Evolutionary conservation across 2,329 filamentous ascomycete species (phyloP).

Genomic region (Alternaria infectoria): DNA sequence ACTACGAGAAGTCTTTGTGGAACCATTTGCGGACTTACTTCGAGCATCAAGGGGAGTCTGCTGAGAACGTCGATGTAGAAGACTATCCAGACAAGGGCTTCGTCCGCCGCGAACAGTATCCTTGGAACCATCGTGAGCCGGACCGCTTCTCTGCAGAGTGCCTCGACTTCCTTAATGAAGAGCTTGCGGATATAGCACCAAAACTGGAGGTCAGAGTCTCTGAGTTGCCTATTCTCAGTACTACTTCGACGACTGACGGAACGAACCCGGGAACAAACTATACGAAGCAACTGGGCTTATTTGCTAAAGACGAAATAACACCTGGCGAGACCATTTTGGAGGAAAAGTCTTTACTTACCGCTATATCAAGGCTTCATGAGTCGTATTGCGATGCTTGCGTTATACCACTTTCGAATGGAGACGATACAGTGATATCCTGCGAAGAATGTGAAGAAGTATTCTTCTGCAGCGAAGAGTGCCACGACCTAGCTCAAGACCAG

Average conservation of each 20-base stretch:
- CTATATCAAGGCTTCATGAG: conserved; percentile 86
- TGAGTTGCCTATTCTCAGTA: conserved; percentile 71
- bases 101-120: conserved; percentile 70
- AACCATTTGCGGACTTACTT: conserved; percentile 31
- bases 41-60: conserved; percentile 23
- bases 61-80: conserved; percentile 56
- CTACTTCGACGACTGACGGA: conserved; percentile 31
- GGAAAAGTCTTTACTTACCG: conserved; percentile 86
- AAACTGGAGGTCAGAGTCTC: conserved; percentile 82
- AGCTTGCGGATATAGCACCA: conserved; percentile 73
- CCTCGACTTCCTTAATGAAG: conserved; percentile 72
- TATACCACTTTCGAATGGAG: conserved; percentile 65
- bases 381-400: conserved; percentile 90
- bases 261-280: conserved; percentile 60
- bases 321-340: conserved; percentile 78
- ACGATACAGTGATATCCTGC: conserved; percentile 52
- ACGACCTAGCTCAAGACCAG: conserved; percentile 59
- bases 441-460: conserved; percentile 63
- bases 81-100: conserved; percentile 72
- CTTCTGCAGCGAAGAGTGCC: conserved; percentile 66
- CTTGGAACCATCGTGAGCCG: conserved; percentile 68
- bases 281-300: conserved; percentile 84
- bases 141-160: conserved; percentile 61
- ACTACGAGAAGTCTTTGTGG: conserved; percentile 60
- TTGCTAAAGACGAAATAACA: conserved; percentile 80